Evolutionary conservation across 2,329 filamentous ascomycete species (phyloP).

Genomic region (Fusarium pseudograminearum): DNA sequence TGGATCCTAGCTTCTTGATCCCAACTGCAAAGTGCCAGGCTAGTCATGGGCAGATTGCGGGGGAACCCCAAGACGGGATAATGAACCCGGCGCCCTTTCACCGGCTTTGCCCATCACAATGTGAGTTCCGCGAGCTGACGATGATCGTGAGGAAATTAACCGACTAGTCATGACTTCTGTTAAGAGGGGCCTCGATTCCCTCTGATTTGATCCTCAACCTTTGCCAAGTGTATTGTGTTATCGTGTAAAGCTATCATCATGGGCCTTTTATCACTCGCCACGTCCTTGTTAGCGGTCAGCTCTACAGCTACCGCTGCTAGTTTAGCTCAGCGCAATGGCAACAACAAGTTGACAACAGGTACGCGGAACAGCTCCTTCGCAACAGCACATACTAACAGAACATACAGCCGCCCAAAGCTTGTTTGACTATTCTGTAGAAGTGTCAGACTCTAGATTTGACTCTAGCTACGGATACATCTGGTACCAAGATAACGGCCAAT

Average conservation of each 20-base stretch:
- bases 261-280: conserved; percentile 25
- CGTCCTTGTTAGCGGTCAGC: conserved; percentile 11
- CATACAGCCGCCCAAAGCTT: conserved; percentile 1
- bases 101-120: conserved; percentile 20
- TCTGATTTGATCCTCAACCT: neutral
- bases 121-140: neutral
- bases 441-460: conserved; percentile 56
- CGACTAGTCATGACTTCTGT: neutral
- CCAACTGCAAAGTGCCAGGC: neutral
- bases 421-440: conserved; percentile 52
- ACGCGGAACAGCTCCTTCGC: fast-evolving
- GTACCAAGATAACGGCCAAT: conserved; percentile 58
- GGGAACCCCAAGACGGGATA: conserved; percentile 8
- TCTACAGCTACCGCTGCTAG: conserved; percentile 11
- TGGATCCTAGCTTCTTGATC: neutral
- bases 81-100: conserved; percentile 11
- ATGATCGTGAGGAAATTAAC: neutral
- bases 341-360: conserved; percentile 17
- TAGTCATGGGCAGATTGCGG: conserved; percentile 9
- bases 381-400: neutral
- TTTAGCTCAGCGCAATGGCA: conserved; percentile 11
- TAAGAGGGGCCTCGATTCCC: conserved; percentile 10
- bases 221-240: neutral
- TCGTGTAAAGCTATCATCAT: neutral
- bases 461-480: conserved; percentile 57